Evolutionary conservation across 495 filamentous ascomycete genomes (phyloP).

Genomic region (Choiromyces venosus): DNA sequence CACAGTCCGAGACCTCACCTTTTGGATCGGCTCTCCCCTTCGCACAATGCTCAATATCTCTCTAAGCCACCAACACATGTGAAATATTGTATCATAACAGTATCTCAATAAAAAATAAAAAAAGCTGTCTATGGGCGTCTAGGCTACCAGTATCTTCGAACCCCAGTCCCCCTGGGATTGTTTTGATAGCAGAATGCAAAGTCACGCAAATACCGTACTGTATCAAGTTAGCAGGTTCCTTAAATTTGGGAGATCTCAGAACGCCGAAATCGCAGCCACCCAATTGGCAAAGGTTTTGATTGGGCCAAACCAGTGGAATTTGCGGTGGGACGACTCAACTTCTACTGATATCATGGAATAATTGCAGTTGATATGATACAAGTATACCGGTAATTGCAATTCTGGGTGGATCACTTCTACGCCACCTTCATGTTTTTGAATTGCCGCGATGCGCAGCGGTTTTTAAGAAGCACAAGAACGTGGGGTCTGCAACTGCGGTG

Average conservation of each 20-base stretch:
- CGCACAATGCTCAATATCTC: background rate
- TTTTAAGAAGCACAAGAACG: background rate
- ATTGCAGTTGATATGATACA: background rate
- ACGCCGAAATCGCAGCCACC: background rate
- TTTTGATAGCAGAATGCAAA: background rate
- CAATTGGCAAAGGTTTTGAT: background rate
- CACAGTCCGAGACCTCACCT: background rate
- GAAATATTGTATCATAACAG: background rate
- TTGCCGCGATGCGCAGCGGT: background rate
- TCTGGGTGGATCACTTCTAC: background rate
- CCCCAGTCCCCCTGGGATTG: background rate
- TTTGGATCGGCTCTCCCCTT: background rate
- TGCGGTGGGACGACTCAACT: background rate
- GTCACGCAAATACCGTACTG: background rate
- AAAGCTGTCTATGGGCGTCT: background rate
- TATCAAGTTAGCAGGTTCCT: background rate
- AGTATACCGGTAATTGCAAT: background rate
- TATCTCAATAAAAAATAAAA: background rate
- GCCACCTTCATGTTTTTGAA: background rate
- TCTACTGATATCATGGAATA: background rate
- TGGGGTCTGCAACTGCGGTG: background rate
- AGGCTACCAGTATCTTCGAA: background rate
- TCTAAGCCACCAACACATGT: background rate
- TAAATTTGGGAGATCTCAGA: background rate
- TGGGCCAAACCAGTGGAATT: background rate